These are phyloP conservation scores for Aspergillus alliaceus DNA, from an alignment of 2,329 filamentous ascomycete genomes.

Conservation along the genomic window DNA sequence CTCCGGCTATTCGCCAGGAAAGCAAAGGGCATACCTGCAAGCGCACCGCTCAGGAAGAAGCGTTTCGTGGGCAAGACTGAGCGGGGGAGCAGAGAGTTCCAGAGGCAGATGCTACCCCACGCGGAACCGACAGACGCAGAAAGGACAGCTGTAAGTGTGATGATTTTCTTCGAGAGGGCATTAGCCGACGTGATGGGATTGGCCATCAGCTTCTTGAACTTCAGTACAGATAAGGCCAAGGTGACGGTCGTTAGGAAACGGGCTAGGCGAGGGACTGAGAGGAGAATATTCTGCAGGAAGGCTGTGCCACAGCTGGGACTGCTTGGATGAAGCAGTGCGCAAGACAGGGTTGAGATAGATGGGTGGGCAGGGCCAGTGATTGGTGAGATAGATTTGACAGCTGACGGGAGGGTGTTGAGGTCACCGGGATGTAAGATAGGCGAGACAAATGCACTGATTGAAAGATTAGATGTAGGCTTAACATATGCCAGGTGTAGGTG, in stretches of 20 bases:
- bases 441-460: conserved; percentile 69
- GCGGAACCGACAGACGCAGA: conserved; percentile 81
- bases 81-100: conserved; percentile 76
- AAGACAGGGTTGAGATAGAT: conserved; percentile 79
- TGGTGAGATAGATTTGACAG: conserved; percentile 68
- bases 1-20: conserved; percentile 59
- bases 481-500: not conserved
- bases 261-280: conserved; percentile 74
- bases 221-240: conserved; percentile 64
- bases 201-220: conserved; percentile 66
- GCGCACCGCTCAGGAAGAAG: conserved; percentile 84
- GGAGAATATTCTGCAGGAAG: conserved; percentile 83
- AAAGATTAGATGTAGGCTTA: not conserved
- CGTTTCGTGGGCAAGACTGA: conserved; percentile 75
- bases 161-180: conserved; percentile 64
- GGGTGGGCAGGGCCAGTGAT: conserved; percentile 85
- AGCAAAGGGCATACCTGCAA: conserved; percentile 78
- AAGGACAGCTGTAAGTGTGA: conserved; percentile 74
- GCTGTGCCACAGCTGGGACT: conserved; percentile 87
- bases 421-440: conserved; percentile 81
- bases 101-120: conserved; percentile 88
- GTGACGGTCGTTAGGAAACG: conserved; percentile 72
- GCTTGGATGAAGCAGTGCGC: conserved; percentile 81
- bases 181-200: conserved; percentile 68
- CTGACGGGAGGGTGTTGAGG: conserved; percentile 57